Conservation (phyloP, 1,139 yeast species). For the Yamadazyma jaroonii region DNA sequence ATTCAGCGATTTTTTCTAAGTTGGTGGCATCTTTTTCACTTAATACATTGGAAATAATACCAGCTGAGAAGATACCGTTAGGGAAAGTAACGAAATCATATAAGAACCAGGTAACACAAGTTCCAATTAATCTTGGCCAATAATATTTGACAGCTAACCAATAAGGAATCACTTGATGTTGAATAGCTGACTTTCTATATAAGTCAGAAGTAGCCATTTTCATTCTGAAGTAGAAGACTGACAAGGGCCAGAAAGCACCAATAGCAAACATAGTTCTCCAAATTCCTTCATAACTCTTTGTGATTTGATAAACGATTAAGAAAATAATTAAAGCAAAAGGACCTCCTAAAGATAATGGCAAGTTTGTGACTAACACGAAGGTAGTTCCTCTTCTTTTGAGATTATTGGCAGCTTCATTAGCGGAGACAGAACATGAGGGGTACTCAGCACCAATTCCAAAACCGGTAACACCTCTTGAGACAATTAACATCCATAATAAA, state of each 20-base stretch:
- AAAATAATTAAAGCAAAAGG: constrained; percentile 72
- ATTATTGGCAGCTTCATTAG: constrained; percentile 70
- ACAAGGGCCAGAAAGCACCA: constrained; percentile 72
- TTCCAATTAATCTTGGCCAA: constrained; percentile 46
- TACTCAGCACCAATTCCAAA: constrained; percentile 80
- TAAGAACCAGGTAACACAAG: constrained; percentile 48
- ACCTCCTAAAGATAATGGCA: constrained; percentile 73
- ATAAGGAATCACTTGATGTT: constrained; percentile 38
- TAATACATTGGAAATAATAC: constrained; percentile 40
- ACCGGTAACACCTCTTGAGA: constrained; percentile 67
- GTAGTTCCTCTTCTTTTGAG: constrained; percentile 61
- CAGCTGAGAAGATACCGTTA: constrained; percentile 48
- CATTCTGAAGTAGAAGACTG: constrained; percentile 68
- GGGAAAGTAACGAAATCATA: constrained; percentile 54
- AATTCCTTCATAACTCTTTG: constrained; percentile 50
- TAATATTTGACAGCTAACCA: constrained; percentile 44
- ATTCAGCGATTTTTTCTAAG: constrained; percentile 44
- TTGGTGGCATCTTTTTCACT: constrained; percentile 21
- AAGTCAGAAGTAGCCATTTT: constrained; percentile 66
- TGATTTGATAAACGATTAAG: constrained; percentile 62
- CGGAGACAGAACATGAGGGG: constrained; percentile 66
- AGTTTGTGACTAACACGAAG: constrained; percentile 64
- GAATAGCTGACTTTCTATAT: constrained; percentile 46
- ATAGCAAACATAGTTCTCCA: constrained; percentile 79
- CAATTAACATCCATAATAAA: constrained; percentile 69